Evolutionary conservation across 73 alveolate species (phyloP), one percentile per base, ranked within the genome.

Genomic region (Paramecium octaurelia): DNA sequence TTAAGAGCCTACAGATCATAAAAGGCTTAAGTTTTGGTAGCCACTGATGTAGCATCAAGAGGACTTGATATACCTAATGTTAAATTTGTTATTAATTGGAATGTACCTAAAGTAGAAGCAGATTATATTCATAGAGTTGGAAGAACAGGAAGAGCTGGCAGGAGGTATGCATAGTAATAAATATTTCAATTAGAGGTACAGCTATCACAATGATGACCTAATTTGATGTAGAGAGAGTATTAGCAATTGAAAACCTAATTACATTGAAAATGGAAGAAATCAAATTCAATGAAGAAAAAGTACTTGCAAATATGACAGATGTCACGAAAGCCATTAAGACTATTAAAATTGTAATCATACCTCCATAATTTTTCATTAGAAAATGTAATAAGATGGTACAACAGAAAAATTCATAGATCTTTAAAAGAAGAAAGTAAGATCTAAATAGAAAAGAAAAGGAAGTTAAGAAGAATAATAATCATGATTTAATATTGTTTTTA

Each of bases 11-110:
- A 97, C 93, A 95, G 96, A 93, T 71, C 94, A 9, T 96, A 96
- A 40, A 96, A 95, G 59, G 92, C 98, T 24, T 93, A 97, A 75
- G 95, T 98, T 40, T 93, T 98, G 73, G 97, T 98, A 34, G 98
- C 99, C n/a, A 98, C 99, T 18, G 99, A 98, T 95, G 97, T 98
- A 64, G 99, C 99, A 43, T 96, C 99, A 14, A 96, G 99, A 86
- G 99, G 99, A 0, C 93, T 98, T 14, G 99, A 98, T 94, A 95
- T 98, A 20, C 99, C 99, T 3, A 94, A 93, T 35, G 99, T 98
- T n/a, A 98, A 97, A 69, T 88, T 97, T 38, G 99, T 98, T 21
- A 92, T 98, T n/a, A 98, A 98, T 93, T 97, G 91, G 90, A 98
- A 97, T 92, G 95, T 98, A 34, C 99, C 99, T 76, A 93, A 94